Conservation (phyloP, 306 rosid species). For the Cicer arietinum region DNA sequence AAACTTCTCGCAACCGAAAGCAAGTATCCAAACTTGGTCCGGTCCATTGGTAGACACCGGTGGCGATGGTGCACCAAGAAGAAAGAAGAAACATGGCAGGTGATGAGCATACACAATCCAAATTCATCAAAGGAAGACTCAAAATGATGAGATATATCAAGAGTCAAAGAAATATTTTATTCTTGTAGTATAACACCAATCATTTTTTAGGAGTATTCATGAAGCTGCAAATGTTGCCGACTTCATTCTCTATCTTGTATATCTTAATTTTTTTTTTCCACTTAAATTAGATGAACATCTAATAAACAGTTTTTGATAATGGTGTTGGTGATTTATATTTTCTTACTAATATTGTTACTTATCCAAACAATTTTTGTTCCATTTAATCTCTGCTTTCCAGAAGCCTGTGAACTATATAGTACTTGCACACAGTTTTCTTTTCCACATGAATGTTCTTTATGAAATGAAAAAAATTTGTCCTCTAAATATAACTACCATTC, state of each 20-base stretch:
- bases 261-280: conserved; percentile 51
- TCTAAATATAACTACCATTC: too few species aligned
- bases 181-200: conserved; percentile 52
- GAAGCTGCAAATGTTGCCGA: conserved; percentile 64
- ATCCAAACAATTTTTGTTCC: background rate
- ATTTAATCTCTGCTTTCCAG: conserved; percentile 20
- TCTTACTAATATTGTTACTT: conserved; percentile 22
- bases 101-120: conserved; percentile 65
- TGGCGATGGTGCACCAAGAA: conserved; percentile 66
- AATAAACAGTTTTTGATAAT: conserved; percentile 47
- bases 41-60: conserved; percentile 87
- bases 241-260: conserved; percentile 62
- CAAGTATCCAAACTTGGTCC: conserved; percentile 89
- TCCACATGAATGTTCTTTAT: conserved; percentile 8
- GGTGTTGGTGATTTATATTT: conserved; percentile 33
- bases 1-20: conserved; percentile 78
- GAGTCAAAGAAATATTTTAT: conserved; percentile 43
- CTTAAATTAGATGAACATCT: conserved; percentile 47
- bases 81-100: conserved; percentile 78
- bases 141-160: conserved; percentile 46
- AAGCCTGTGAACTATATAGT: conserved; percentile 38
- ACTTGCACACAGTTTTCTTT: conserved; percentile 18
- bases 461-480: background rate
- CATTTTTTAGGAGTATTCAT: conserved; percentile 54
- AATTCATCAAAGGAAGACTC: conserved; percentile 63